Conservation (phyloP, 257 asterid genomes). For the Solanum gracilifrons region DNA sequence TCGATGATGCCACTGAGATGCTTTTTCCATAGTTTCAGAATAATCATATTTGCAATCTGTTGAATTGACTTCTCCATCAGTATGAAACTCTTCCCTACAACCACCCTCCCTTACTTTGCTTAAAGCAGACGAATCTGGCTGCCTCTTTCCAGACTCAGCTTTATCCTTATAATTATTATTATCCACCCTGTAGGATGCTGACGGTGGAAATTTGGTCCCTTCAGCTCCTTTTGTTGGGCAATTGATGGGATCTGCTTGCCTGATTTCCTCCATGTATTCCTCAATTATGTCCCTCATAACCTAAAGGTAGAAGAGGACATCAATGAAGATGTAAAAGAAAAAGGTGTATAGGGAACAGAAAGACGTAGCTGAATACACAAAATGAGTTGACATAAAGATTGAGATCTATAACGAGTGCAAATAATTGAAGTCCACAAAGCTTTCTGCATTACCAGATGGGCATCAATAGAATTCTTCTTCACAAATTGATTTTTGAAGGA, state of each 20-base stretch:
- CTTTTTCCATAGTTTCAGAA: constrained; percentile 11
- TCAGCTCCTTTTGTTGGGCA: constrained; percentile 25
- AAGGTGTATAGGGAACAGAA: background rate
- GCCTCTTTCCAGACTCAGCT: constrained; percentile 17
- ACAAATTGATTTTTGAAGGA: background rate
- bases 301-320: constrained; percentile 16
- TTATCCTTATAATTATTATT: constrained; percentile 14
- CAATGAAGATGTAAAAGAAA: background rate
- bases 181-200: constrained; percentile 18
- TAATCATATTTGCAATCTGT: constrained; percentile 11
- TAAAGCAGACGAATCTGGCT: constrained; percentile 13
- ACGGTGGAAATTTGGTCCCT: constrained; percentile 16
- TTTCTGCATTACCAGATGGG: background rate
- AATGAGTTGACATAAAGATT: background rate
- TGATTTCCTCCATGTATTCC: constrained; percentile 75
- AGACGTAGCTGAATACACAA: background rate
- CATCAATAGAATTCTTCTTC: background rate
- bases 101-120: constrained; percentile 15
- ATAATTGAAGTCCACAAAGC: background rate
- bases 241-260: constrained; percentile 36
- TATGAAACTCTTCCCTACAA: constrained; percentile 14
- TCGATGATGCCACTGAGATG: constrained; percentile 17
- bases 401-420: background rate
- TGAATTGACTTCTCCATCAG: constrained; percentile 10
- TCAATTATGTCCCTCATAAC: constrained; percentile 74